Evolutionary conservation across 257 asterid species (phyloP), one percentile per base, ranked within the genome.

Genomic region (Rauvolfia tetraphylla): DNA sequence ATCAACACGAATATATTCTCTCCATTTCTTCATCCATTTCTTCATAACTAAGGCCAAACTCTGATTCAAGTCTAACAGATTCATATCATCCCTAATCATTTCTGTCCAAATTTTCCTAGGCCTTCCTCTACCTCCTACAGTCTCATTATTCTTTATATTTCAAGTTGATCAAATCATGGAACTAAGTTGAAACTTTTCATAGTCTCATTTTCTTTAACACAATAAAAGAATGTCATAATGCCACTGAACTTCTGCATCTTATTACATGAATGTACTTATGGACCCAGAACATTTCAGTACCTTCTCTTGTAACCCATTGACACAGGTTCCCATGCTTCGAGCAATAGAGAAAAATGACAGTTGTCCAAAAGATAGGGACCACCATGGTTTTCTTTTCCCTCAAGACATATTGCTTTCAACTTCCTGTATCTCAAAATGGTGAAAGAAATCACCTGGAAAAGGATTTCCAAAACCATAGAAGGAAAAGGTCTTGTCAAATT

Each of bases 281-380:
- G 71, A 80, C 39, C 42, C 1, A 74, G 73, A 71, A 10, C 25
- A 63, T 71, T 25, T 72, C 65, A 78, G 68, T 86, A 95, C 98
- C 96, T 91, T 89, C 80, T 84, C 86, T 95, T 95, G 86, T 86
- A 87, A 65, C 97, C 99, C 97, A 95, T 86, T 18, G 98, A 87
- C 68, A 91, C 88, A 27, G 99, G 97, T 75, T 89, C 89, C 99
- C 99, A 93, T 71, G 98, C 98, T 86, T 93, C 89, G 71, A 88
- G 68, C 81, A 95, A 88, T 80, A 86, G 77, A 72, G 90, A 76
- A 72, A 88, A 80, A 75, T 76, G 72, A 72, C 68, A 73, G 58
- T 51, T 78, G 62, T 71, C 74, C 41, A 72, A 39, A 49, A 8
- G 42, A 74, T 71, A n/a, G n/a, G n/a, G 18, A 33, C 51, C 20